Evolutionary conservation across 176 grass and related monocot species (phyloP), one percentile per base, ranked within the genome.

Genomic region (Cocos nucifera): DNA sequence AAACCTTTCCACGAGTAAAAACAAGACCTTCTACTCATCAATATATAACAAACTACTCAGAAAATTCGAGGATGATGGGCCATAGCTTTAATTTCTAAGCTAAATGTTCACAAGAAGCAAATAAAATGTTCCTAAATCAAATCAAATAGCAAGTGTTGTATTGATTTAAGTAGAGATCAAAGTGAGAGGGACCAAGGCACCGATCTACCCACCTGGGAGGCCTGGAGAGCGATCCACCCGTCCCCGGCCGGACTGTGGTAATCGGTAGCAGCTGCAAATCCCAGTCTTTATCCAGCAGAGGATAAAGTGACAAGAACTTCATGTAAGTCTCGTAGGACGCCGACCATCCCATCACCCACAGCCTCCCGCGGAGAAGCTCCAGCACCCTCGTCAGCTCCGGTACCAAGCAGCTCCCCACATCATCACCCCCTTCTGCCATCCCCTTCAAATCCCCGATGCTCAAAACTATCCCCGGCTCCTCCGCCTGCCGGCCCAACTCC

Each of bases 311-410:
- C 15, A 98, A 77, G 78, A 98, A 98, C 61, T 89, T 73, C 81
- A 88, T 65, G 81, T 98, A 92, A 15, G 81, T 89, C 64, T 98
- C 88, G 28, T 92, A 98, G 26, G 88, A 89, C 32, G 75, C 79
- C 17, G 93, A 85, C 93, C 93, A 98, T 0, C 87, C 93, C 76
- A 98, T 86, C 29, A 98, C 70, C 88, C 79, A 86, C 48, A 92
- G 22, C 18, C 72, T 72, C 4, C 24, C 57, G 32, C 57, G 83
- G 61, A 66, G 69, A 57, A 56, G 64, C 79, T 98, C 93, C 49
- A 98, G 73, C 58, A 89, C 65, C 22, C 84, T 84, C 19, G 88
- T 82, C 6, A 98, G 77, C 87, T 98, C 93, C 25, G 67, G 52
- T 23, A 98, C 81, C 24, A 92, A 54, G 1, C 53, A 59, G 22